Evolutionary conservation across 1,284 basidiomycete genomes (phyloP), one percentile per base, ranked within the genome.

Genomic region (Fomitopsis pinicola): DNA sequence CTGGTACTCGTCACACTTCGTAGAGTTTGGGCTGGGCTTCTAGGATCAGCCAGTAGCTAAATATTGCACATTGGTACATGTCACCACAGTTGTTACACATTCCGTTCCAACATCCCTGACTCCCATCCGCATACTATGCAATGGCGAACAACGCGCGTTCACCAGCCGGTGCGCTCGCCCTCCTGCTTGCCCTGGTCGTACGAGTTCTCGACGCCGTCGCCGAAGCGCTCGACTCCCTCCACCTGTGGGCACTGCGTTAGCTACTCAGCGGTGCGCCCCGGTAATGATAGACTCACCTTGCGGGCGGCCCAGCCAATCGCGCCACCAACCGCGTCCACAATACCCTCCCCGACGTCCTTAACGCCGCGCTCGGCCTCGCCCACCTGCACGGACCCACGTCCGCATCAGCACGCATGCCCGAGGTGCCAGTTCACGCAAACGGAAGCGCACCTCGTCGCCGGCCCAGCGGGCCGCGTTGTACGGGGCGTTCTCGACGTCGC

Each of bases 141-240:
- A 42, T 22, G 22, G 42, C 42, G 15, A 15, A 7, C 8, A 15
- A 6, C n/a, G 42, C 22, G 22, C 10, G 5, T 19, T 53, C 52
- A 53, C 52, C 52, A 53, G 12, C 52, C 52, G 17, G 35, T 17
- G 33, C 36, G 52, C 33, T 53, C 52, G n/a, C 52, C 52, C 52
- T 53, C 33, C 52, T 53, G 52, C 33, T 19, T 38, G 52, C 52
- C 52, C 52, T 53, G 52, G 36, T 53, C 52, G 52, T 53, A 53
- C 10, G 52, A 53, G 52, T 22, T 17, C 33, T 53, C 52, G 6
- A 53, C 52, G 52, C 33, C 33, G 5, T 38, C 33, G 30, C 52
- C 52, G 19, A 53, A 53, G 17, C 36, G 30, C 17, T 53, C 52
- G 52, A 53, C 52, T 17, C 36, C 52, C 14, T 48, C 46, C 28